Evolutionary conservation across 495 filamentous ascomycete species (phyloP), one percentile per base, ranked within the genome.

Genomic region (Corynascus novoguineensis): DNA sequence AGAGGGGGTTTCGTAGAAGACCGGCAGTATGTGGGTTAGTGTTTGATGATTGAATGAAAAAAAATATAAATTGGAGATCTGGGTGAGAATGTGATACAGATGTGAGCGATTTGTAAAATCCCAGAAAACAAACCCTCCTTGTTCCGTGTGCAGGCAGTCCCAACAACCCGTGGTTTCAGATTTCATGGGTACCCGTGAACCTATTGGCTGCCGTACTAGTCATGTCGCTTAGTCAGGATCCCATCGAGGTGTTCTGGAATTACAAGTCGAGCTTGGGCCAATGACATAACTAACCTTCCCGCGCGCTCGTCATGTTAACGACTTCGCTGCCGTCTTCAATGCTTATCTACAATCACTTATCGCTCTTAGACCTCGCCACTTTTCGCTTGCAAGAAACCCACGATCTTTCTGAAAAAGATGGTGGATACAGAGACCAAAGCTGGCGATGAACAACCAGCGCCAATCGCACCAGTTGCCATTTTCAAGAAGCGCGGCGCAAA

Each of bases 401-500:
- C 28, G n/a, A 19, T 29, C 29, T 11, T 17, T 6, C n/a, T n/a
- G n/a, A 58, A 11, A 9, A 55, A 17, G 0, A 64, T 64, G 64
- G 64, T 62, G 0, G 60, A 65, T 28, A n/a, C 50, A 42, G 60
- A 48, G 4, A 63, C 69, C 55, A 58, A 68, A 40, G 46, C 68
- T 3, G 54, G 42, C 29, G 34, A 46, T n/a, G 38, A 53, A n/a
- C 24, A 46, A 34, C 19, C 71, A 10, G 58, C 71, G 14, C 58
- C 74, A 6, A 51, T 67, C 14, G 71, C 72, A 3, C 74, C 80
- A 14, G 78, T 83, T 15, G 76, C 85, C 31, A 72, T 88, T 42
- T 98, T 98, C 81, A 96, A 95, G 65, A 95, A 93, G 72, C 87
- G 92, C 63, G 75, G 81, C 52, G 77, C 78, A 46, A 95, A 90